Evolutionary conservation across 176 grass and related monocot species (phyloP), one percentile per base, ranked within the genome.

Genomic region (Zoysia japonica): DNA sequence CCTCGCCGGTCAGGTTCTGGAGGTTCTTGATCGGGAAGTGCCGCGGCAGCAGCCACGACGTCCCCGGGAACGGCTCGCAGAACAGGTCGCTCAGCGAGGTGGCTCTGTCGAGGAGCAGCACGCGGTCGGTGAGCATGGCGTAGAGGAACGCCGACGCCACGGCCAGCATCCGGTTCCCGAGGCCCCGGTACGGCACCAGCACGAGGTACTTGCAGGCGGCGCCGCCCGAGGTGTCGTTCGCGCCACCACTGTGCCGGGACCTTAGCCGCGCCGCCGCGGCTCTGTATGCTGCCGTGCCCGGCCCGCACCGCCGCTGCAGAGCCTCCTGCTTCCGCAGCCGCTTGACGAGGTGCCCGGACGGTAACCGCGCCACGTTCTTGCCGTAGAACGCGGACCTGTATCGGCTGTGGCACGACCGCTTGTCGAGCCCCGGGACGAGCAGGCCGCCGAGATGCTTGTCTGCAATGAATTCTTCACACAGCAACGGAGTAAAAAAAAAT

Each of bases 81-180:
- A 92, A 96, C 11, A 96, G 89, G 48, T 73, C 87, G 14, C 9
- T 13, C 6, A 13, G 71, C 64, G 67, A 80, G 50, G 37, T 1
- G 14, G 13, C 52, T 2, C 2, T 1, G 72, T 92, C 84, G 78
- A 96, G 2, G 43, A 96, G 89, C 50, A 96, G 78, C 1, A 88
- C 93, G 41, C 87, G 85, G 38, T 84, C 50, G 19, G 90, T 88
- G 66, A 95, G 93, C 67, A 95, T 2, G 1, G 93, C 81, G 52
- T 91, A 95, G 0, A 95, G 75, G 85, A 92, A 96, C 9, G 93
- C 85, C 56, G 93, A 90, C 20, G 84, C 87, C 6, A 79, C 55
- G 28, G 93, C 84, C 7, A 96, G 68, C 42, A 96, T 90, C 19
- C 90, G 63, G 77, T 96, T 96, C 8, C 93, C 93, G 13, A 96